Evolutionary conservation across 2,329 filamentous ascomycete species (phyloP).

Genomic region (Fusarium heterosporum): DNA sequence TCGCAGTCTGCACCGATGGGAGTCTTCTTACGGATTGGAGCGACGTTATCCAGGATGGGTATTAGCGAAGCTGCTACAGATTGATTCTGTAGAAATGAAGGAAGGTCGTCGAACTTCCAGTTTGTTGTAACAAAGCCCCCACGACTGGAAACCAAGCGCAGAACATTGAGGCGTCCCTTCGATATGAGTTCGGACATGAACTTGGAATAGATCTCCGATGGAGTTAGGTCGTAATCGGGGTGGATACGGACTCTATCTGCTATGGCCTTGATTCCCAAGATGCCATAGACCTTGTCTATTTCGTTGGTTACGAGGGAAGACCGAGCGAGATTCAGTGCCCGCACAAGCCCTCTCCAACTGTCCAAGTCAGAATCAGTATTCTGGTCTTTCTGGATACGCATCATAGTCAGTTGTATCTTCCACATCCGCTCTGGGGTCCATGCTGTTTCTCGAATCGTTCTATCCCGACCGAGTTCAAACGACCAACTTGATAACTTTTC

Average conservation of each 20-base stretch:
- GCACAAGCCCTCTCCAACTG: neutral
- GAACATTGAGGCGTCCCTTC: neutral
- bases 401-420: neutral
- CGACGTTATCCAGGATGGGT: too few relatives aligned
- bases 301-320: conserved; percentile 2
- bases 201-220: neutral
- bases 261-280: conserved; percentile 8
- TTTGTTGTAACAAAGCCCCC: neutral
- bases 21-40: too few relatives aligned
- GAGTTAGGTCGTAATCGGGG: neutral
- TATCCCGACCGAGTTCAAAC: conserved; percentile 4
- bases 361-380: too few relatives aligned
- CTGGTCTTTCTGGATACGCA: neutral
- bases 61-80: too few relatives aligned
- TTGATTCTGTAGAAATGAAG: neutral
- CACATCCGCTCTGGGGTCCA: neutral
- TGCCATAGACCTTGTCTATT: conserved; percentile 13
- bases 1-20: neutral
- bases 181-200: neutral
- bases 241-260: neutral
- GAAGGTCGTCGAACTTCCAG: neutral
- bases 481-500: neutral
- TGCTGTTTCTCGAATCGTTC: neutral
- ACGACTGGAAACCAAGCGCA: neutral
- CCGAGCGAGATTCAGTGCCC: neutral